Conservation (phyloP, 805 yeast genomes). For the Wickerhamomyces silvicola region DNA sequence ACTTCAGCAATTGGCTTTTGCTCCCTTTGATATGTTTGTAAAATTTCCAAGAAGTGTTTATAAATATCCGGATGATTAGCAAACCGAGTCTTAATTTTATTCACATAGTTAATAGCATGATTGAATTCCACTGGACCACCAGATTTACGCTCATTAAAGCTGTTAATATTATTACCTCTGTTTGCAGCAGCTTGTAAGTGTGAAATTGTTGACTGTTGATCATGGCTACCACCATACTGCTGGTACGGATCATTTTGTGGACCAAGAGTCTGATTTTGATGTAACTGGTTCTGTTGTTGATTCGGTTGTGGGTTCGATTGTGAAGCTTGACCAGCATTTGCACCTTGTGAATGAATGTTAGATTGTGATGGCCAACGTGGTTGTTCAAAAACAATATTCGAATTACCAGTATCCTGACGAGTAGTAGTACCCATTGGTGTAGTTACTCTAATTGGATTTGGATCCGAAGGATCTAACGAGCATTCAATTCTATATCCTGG, state of each 20-base stretch:
- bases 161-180: constrained; percentile 11
- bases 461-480: constrained; percentile 81
- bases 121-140: constrained; percentile 86
- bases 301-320: not conserved
- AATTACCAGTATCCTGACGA: constrained; percentile 47
- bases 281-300: constrained; percentile 9
- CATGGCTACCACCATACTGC: constrained; percentile 7
- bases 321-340: constrained; percentile 1
- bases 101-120: constrained; percentile 94
- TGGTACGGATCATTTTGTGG: constrained; percentile 15
- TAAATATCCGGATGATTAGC: constrained; percentile 93
- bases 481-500: constrained; percentile 95
- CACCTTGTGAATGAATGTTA: not conserved
- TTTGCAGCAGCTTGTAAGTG: constrained; percentile 35
- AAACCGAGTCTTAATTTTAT: constrained; percentile 90
- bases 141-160: constrained; percentile 14
- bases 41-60: constrained; percentile 87
- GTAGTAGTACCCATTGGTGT: constrained; percentile 91
- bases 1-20: constrained; percentile 94
- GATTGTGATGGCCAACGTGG: constrained; percentile 8
- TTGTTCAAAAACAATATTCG: constrained; percentile 6
- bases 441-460: constrained; percentile 87
- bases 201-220: constrained; percentile 20
- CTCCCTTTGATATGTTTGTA: constrained; percentile 95
- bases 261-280: constrained; percentile 8